phyloP scores from a whole-genome alignment of 768 basidiomycete genomes.

The Lactifluus subvellereus region DNA sequence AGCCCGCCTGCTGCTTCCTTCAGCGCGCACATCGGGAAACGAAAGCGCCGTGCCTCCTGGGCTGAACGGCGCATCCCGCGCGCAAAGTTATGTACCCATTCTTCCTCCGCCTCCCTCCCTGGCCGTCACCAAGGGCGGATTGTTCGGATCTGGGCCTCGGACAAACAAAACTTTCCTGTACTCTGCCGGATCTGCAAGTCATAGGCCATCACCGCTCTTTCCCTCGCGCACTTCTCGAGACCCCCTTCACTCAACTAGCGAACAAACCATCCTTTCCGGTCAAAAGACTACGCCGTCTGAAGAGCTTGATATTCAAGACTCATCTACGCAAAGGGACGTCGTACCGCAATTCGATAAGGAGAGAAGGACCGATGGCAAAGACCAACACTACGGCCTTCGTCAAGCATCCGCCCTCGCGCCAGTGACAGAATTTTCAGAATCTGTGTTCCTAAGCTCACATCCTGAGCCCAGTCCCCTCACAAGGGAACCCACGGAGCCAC shows the following conservation, averaged over 20 bases:
- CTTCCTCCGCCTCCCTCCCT: neutral
- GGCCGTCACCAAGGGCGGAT: neutral
- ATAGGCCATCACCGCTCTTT: conserved; percentile 12
- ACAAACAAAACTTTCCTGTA: conserved; percentile 4
- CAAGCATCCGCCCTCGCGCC: neutral
- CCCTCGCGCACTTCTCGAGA: neutral
- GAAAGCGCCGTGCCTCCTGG: neutral
- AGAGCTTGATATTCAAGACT: neutral
- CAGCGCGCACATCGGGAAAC: neutral
- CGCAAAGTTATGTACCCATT: neutral
- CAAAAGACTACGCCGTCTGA: neutral
- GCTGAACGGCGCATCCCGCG: conserved; percentile 3
- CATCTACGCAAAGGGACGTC: neutral
- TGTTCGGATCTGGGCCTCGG: conserved; percentile 6
- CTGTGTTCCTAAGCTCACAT: conserved; percentile 6
- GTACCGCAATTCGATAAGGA: neutral
- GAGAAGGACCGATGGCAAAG: neutral
- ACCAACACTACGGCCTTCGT: neutral
- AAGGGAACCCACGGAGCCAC: conserved; percentile 15
- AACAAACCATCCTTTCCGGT: neutral
- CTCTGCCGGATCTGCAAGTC: neutral
- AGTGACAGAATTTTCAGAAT: conserved; percentile 16
- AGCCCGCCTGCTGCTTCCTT: neutral
- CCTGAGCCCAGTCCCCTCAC: neutral
- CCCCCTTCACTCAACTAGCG: neutral